Conservation (phyloP, 2,329 filamentous ascomycete genomes). For the Hypomyces perniciosus region DNA sequence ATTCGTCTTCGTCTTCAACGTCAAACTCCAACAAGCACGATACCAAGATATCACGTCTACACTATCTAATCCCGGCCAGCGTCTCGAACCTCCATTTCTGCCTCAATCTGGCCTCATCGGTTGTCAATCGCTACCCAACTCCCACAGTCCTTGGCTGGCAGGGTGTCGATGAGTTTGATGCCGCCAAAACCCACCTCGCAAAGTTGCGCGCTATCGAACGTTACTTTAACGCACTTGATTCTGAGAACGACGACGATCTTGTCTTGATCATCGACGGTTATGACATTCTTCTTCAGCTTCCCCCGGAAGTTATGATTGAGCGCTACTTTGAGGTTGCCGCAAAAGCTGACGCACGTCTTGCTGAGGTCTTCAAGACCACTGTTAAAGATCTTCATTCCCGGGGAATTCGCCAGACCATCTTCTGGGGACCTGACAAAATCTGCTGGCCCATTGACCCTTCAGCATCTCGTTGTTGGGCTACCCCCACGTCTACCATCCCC, state of each 20-base stretch:
- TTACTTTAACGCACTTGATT: slow-evolving; percentile 27
- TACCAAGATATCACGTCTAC: slow-evolving; percentile 25
- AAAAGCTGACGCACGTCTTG: slow-evolving; percentile 47
- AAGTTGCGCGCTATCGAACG: slow-evolving; percentile 32
- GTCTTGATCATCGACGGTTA: slow-evolving; percentile 58
- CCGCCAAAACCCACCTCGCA: slow-evolving; percentile 32
- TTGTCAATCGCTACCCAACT: slow-evolving; percentile 32
- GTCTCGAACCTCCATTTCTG: slow-evolving; percentile 31
- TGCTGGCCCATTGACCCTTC: slow-evolving; percentile 34
- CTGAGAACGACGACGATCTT: slow-evolving; percentile 47
- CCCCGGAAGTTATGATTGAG: slow-evolving; percentile 55
- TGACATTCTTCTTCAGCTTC: slow-evolving; percentile 61
- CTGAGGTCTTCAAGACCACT: slow-evolving; percentile 40
- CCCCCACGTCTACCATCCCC: slow-evolving; percentile 30
- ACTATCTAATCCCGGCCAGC: slow-evolving; percentile 35
- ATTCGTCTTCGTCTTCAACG: not conserved
- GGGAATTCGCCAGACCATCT: slow-evolving; percentile 33
- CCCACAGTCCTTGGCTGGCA: slow-evolving; percentile 35
- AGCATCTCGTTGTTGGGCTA: slow-evolving; percentile 35
- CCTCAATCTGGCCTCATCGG: slow-evolving; percentile 33
- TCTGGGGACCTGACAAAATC: slow-evolving; percentile 41
- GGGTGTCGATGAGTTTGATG: slow-evolving; percentile 29
- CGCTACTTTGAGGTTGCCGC: slow-evolving; percentile 52
- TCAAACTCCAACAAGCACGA: not conserved
- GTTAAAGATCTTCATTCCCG: slow-evolving; percentile 24